phyloP scores from a whole-genome alignment of 192 early-diverging fungal genomes.

The Coemansia sp. region DNA sequence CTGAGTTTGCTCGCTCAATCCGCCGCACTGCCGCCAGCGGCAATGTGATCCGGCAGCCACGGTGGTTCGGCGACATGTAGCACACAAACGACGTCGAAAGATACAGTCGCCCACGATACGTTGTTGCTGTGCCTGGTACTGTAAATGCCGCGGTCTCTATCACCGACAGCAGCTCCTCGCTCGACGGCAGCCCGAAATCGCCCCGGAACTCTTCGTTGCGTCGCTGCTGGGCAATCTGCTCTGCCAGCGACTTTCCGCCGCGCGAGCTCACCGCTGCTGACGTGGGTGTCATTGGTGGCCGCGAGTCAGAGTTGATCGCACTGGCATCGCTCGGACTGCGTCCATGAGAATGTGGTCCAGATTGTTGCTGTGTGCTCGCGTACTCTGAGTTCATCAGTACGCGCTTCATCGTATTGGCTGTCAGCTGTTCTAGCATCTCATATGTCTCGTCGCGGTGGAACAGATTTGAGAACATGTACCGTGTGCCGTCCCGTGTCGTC shows the following conservation, averaged over 20 bases:
- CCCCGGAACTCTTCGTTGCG: conserved; percentile 72
- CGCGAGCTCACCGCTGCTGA: neutral
- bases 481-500: conserved; percentile 71
- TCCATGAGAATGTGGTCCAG: neutral
- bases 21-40: conserved; percentile 89
- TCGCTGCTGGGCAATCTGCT: conserved; percentile 72
- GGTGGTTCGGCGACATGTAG: conserved; percentile 69
- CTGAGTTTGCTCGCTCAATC: conserved; percentile 82
- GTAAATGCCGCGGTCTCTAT: conserved; percentile 59
- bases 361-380: conserved; percentile 15
- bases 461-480: conserved; percentile 90
- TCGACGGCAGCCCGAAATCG: conserved; percentile 74
- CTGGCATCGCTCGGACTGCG: conserved; percentile 15
- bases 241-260: conserved; percentile 40
- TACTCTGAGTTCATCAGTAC: conserved; percentile 78
- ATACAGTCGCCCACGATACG: conserved; percentile 70
- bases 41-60: conserved; percentile 73
- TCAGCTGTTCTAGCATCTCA: conserved; percentile 90
- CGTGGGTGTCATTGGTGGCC: conserved; percentile 8
- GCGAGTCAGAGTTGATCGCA: conserved; percentile 23
- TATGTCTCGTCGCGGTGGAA: conserved; percentile 97
- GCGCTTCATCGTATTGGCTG: conserved; percentile 80
- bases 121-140: conserved; percentile 30
- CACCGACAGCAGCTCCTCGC: conserved; percentile 68
- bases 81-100: conserved; percentile 87